Evolutionary conservation across 2,329 filamentous ascomycete genomes (phyloP), one percentile per base, ranked within the genome.

Genomic region (Blastomyces gilchristii): DNA sequence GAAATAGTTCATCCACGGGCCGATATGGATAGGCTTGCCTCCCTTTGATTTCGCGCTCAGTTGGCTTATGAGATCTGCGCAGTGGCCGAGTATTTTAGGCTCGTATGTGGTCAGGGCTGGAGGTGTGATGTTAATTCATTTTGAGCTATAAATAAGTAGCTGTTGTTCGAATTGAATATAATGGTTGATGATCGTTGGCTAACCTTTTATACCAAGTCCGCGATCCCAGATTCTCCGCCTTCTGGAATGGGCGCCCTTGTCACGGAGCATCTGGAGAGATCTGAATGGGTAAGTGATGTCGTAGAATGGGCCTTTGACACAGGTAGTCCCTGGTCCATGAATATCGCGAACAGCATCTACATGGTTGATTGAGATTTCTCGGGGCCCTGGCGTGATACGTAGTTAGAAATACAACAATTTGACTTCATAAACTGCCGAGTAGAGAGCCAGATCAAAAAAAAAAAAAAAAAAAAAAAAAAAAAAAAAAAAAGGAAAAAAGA

Each of bases 191-290:
- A 56, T 56, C n/a, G 18, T 5, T 25, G 25, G 43, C 52, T 34
- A 64, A 72, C 73, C 69, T 66, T 69, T 70, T 2, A 66, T 59
- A 54, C 69, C 71, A 34, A 75, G 74, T 0, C 66, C 73, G 16
- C 68, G 69, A 63, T 73, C 72, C 72, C 73, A 74, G 31, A 70
- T 64, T 53, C 66, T 59, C 31, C 69, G 59, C 25, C 66, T 61
- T 25, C 58, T 52, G 12, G 65, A 58, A 63, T 74, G 72, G 2
- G 58, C 62, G 28, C 62, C 59, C 9, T 67, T 67, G 43, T 70
- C 65, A n/a, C 72, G 63, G 6, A 61, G 65, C 34, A 63, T 68
- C 5, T 68, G 65, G 1, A 74, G 58, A 1, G 68, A 69, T n/a
- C 67, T 41, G 8, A 63, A 61, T 6, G 69, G 66, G 18, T 68